phyloP scores from a whole-genome alignment of 139 green algal genomes.

The Mesotaenium endlicherianum region DNA sequence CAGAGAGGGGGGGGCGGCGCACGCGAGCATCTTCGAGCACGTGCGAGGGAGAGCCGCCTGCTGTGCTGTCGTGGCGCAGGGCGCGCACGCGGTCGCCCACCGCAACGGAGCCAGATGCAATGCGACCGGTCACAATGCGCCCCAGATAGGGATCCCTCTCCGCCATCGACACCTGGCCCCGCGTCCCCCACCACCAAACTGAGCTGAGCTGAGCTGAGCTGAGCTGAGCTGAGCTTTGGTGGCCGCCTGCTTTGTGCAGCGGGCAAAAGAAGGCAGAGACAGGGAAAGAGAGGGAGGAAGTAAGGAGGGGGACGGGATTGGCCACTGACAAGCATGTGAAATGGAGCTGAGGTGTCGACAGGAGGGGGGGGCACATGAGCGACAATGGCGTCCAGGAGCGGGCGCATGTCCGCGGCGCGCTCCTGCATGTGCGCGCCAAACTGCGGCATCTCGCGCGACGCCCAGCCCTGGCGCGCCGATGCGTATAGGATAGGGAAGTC shows the following conservation, averaged over 20 bases:
- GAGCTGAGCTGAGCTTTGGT: no score
- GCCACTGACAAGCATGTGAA: constrained; percentile 78
- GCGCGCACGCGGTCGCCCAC: constrained; percentile 67
- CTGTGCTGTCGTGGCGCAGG: constrained; percentile 7
- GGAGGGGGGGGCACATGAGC: constrained; percentile 69
- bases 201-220: no score
- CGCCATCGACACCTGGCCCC: constrained; percentile 74
- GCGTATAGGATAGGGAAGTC: constrained; percentile 85
- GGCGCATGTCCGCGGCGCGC: constrained; percentile 59
- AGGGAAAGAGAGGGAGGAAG: background rate
- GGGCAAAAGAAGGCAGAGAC: background rate
- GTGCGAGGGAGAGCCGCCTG: background rate
- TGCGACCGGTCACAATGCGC: constrained; percentile 73
- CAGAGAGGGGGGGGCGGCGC: background rate
- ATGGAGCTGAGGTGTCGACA: constrained; percentile 50
- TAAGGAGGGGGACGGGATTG: constrained; percentile 33
- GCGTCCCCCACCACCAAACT: no score
- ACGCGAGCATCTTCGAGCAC: constrained; percentile 17
- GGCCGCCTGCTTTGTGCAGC: no score
- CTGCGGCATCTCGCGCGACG: constrained; percentile 1
- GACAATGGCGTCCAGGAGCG: constrained; percentile 77
- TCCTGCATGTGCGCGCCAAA: background rate
- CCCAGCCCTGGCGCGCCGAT: constrained; percentile 64
- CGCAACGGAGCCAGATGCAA: constrained; percentile 62
- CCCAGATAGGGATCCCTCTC: constrained; percentile 79